These are phyloP conservation scores for Umbelopsis sp. DNA, from an alignment of 371 early-diverging fungal species.

Conservation along the genomic window DNA sequence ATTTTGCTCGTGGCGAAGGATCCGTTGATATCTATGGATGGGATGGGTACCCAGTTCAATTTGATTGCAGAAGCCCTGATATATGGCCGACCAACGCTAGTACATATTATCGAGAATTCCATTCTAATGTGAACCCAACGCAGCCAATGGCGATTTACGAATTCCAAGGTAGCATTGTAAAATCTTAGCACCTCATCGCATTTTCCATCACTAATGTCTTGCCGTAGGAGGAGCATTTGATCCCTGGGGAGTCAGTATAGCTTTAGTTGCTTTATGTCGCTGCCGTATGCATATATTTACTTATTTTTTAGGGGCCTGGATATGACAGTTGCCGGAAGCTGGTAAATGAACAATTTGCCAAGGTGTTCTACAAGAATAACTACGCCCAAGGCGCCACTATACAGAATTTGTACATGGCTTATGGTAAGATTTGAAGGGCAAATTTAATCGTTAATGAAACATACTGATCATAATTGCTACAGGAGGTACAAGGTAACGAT, in stretches of 20 bases:
- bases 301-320: background rate
- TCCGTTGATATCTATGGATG: slow-evolving; percentile 19
- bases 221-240: slow-evolving; percentile 16
- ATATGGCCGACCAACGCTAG: slow-evolving; percentile 2
- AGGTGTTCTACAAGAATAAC: slow-evolving; percentile 21
- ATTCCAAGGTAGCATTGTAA: background rate
- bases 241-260: slow-evolving; percentile 7
- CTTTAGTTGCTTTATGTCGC: too few species aligned
- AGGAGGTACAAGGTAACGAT: slow-evolving; percentile 22
- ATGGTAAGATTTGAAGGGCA: background rate
- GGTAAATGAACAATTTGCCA: slow-evolving; percentile 14
- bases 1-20: slow-evolving; percentile 11
- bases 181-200: background rate
- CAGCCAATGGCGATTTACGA: background rate
- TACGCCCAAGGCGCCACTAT: slow-evolving; percentile 20
- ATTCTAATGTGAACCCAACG: background rate
- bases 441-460: background rate
- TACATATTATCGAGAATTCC: background rate
- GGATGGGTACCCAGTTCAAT: slow-evolving; percentile 16
- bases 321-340: slow-evolving; percentile 5
- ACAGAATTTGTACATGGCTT: slow-evolving; percentile 18
- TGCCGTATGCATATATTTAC: background rate
- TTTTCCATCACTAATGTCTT: background rate
- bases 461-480: background rate
- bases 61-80: slow-evolving; percentile 13